phyloP scores from a whole-genome alignment of 169 alveolate genomes.

The Cyclospora cayetanensis region DNA sequence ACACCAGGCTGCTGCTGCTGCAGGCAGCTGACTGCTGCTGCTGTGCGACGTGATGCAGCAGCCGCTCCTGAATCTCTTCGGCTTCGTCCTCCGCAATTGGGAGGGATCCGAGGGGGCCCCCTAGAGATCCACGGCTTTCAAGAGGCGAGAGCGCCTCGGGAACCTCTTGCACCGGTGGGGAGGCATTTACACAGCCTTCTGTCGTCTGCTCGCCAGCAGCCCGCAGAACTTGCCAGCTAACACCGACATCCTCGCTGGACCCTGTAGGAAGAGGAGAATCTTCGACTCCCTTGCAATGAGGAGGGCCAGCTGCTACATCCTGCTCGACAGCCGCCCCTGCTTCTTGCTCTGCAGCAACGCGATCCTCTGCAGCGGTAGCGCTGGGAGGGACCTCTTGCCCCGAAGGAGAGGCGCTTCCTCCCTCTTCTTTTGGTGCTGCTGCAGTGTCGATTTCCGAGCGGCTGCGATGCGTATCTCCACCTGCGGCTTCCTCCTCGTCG shows the following conservation, averaged over 20 bases:
- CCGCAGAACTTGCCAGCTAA: too few relatives aligned
- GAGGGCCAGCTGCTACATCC: too few relatives aligned
- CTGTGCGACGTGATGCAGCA: constrained; percentile 3
- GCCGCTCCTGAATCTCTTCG: constrained; percentile 6
- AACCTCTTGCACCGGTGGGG: background rate
- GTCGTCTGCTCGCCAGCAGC: background rate
- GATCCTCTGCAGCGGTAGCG: background rate
- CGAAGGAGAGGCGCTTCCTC: too few relatives aligned
- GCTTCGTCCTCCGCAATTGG: constrained; percentile 11
- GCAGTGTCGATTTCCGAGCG: too few relatives aligned
- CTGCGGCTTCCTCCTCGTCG: background rate
- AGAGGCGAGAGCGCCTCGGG: background rate
- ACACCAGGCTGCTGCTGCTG: constrained; percentile 7
- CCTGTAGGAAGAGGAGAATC: too few relatives aligned
- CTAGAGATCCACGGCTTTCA: background rate
- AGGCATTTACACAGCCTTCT: background rate
- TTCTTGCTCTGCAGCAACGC: background rate
- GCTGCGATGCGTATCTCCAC: too few relatives aligned
- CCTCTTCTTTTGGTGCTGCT: too few relatives aligned
- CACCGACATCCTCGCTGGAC: too few relatives aligned
- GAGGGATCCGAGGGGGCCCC: constrained; percentile 3
- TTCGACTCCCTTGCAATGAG: too few relatives aligned
- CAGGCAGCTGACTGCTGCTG: constrained; percentile 30
- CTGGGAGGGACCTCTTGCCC: background rate
- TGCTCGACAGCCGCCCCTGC: background rate